A percentile compares a stretch with the other conserved stretches of the same genome.
Conservation (phyloP, 1,284 basidiomycete genomes). For the Lignosus rhinocerotis region DNA sequence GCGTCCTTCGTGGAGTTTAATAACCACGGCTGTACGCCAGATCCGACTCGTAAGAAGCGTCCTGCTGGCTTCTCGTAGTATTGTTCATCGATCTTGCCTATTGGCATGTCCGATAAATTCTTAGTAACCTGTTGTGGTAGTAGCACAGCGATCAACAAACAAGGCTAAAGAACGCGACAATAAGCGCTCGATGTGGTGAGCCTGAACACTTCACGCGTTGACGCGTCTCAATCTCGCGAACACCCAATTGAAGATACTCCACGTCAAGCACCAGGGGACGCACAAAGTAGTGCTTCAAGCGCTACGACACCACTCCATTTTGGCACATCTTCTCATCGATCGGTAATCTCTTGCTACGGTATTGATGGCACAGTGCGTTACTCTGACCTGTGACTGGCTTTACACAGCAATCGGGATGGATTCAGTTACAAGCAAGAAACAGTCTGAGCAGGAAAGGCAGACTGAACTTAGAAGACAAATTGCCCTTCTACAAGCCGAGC, state of each 20-base stretch:
- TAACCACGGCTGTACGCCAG: background rate
- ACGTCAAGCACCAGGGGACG: background rate
- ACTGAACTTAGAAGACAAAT: constrained; percentile 45
- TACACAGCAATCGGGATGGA: constrained; percentile 14
- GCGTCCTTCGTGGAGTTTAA: no score
- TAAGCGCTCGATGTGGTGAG: background rate
- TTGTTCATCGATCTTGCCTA: background rate
- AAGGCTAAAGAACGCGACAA: background rate
- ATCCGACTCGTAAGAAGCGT: background rate
- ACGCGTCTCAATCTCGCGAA: background rate
- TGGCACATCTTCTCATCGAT: background rate
- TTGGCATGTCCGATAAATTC: no score
- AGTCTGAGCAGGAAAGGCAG: constrained; percentile 29
- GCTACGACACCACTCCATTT: background rate
- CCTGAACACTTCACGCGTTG: background rate
- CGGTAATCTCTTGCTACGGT: background rate
- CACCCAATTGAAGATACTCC: background rate
- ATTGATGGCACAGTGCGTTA: background rate
- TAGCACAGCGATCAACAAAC: background rate
- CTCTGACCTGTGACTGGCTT: background rate
- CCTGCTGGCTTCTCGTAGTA: background rate
- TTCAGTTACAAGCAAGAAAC: constrained; percentile 13
- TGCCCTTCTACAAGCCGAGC: constrained; percentile 42
- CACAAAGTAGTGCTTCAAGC: background rate
- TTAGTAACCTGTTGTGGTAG: background rate